Base-by-base conservation (phyloP, 2,329 filamentous ascomycete genomes). In the Hymenoscyphus infarciens region DNA sequence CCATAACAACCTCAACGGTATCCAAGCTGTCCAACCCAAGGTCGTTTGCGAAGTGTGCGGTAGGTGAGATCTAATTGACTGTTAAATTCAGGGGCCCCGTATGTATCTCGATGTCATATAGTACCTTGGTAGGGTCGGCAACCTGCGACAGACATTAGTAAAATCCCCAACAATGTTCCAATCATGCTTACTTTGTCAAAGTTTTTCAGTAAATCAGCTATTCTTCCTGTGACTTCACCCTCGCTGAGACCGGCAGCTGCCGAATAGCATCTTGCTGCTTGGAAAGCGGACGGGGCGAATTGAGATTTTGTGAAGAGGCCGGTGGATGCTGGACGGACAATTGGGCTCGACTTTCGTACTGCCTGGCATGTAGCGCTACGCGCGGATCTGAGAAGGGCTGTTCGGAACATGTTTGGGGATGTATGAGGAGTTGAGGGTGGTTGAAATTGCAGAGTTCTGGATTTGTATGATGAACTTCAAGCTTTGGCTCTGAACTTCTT, bases 1-100 rank as follows among this genome's bases (percentile, higher is more conserved):
- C 95, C 95, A 99, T 99, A 73, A 99, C 95, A 70, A 99, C 95
- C 84, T 99, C 95, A 68, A 99, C 95, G 68, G 95, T 97, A 79
- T 99, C 95, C 78, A 99, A 86, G 81, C 90, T 96, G 83, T 99
- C 95, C 74, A 99, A 83, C 69, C 93, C 95, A 68, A 99, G 90
- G 80, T 99, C 94, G 78, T 97, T 98, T 76, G 92, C 85, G 81
- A 99, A 99, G 85, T 98, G 93, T 64, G 94, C 89, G 60, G 82
- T 83, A 67, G 86, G 80, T 74, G 87, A 91, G 77, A 99, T 91
- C 94, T 98, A 73, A 64, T 42, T 65, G 35, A 15, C 19, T 2
- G 35, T 60, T 25, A 60, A 35, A 27, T 2, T n/a, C 16, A n/a
- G 35, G 11, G n/a, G 1, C 35, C 27, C 52, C n/a, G 38, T 55